phyloP scores from a whole-genome alignment of 208 protist genomes.

The Wallacemonas sp. region DNA sequence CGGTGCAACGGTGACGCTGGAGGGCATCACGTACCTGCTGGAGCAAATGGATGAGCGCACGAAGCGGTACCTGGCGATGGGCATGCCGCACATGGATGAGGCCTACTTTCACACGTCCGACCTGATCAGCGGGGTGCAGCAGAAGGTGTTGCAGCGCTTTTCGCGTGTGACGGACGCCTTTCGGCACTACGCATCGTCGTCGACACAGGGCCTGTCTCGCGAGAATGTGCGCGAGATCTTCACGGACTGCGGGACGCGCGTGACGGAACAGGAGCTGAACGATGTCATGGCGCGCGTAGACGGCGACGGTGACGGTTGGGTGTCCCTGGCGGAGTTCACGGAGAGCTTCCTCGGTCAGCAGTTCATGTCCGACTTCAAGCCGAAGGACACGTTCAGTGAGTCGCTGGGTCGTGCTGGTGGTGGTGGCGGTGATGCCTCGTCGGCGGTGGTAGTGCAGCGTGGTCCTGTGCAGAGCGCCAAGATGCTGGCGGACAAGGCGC shows the following conservation, averaged over 20 bases:
- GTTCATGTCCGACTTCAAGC: conserved; percentile 78
- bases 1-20: conserved; percentile 57
- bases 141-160: conserved; percentile 64
- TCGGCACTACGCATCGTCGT: conserved; percentile 68
- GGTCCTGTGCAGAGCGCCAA: conserved; percentile 46
- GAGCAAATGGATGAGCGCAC: conserved; percentile 79
- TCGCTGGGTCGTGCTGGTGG: conserved; percentile 3
- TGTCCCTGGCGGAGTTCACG: conserved; percentile 81
- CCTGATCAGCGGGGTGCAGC: conserved; percentile 57
- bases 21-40: conserved; percentile 61
- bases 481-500: conserved; percentile 23
- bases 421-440: conserved; percentile 19
- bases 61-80: conserved; percentile 64
- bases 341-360: conserved; percentile 75
- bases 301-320: conserved; percentile 69
- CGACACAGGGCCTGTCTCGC: conserved; percentile 45
- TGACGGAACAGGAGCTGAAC: conserved; percentile 46
- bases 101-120: conserved; percentile 62
- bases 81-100: conserved; percentile 78
- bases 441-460: conserved; percentile 25
- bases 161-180: conserved; percentile 74
- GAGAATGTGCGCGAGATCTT: conserved; percentile 66
- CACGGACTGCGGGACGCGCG: conserved; percentile 42
- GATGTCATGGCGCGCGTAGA: conserved; percentile 68
- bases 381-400: conserved; percentile 17